These are phyloP conservation scores for Hemileia vastatrix DNA, from an alignment of 1,284 basidiomycete species.

Conservation along the genomic window DNA sequence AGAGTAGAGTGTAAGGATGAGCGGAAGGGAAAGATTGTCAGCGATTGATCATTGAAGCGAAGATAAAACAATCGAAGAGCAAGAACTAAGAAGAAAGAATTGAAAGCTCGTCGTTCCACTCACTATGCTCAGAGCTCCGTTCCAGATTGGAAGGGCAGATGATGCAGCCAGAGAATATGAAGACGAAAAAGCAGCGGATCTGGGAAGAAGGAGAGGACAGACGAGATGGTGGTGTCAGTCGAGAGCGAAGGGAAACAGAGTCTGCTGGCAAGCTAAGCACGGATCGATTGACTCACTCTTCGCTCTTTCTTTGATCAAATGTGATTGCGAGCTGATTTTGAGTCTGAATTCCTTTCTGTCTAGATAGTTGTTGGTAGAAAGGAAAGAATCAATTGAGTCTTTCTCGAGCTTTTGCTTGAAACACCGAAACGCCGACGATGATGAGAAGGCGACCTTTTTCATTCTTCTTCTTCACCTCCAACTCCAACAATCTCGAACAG, in stretches of 20 bases:
- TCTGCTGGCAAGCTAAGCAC: not conserved
- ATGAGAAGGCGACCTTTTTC: too few relatives aligned
- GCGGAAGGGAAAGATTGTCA: too few relatives aligned
- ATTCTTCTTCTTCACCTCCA: too few relatives aligned
- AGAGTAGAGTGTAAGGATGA: too few relatives aligned
- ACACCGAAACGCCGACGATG: too few relatives aligned
- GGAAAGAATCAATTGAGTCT: too few relatives aligned
- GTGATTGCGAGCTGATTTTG: not conserved
- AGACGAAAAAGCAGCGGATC: not conserved
- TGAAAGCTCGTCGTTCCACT: not conserved
- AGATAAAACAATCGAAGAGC: not conserved
- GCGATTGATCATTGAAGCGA: too few relatives aligned
- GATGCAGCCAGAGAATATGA: not conserved
- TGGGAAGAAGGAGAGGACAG: not conserved
- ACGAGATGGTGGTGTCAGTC: not conserved
- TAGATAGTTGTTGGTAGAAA: too few relatives aligned
- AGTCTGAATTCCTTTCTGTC: too few relatives aligned
- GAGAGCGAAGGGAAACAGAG: not conserved
- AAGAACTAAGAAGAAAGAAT: too few relatives aligned
- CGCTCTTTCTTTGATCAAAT: not conserved
- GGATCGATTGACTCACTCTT: not conserved
- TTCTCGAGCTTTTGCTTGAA: too few relatives aligned
- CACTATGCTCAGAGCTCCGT: not conserved
- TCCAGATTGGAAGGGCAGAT: not conserved
- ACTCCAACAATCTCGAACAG: too few relatives aligned